Conservation (phyloP, 2,329 filamentous ascomycete genomes). For the Pyrenochaeta sp. region DNA sequence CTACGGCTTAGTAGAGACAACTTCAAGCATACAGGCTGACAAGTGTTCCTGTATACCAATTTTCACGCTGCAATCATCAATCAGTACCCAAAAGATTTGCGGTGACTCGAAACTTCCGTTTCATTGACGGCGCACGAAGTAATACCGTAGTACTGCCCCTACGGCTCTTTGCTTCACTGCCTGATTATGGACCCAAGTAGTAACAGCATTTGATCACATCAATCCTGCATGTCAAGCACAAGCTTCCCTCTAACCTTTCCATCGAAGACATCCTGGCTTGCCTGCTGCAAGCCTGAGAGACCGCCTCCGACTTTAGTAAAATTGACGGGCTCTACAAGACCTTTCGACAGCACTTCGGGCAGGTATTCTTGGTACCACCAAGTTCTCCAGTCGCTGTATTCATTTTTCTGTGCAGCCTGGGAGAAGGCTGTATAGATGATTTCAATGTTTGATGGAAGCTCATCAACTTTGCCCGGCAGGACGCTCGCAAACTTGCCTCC, state of each 20-base stretch:
- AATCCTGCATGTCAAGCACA: conserved; percentile 35
- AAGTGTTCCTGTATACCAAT: too few species aligned
- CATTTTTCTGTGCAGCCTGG: conserved; percentile 33
- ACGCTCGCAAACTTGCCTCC: conserved; percentile 34
- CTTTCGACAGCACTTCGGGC: conserved; percentile 29
- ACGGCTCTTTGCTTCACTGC: not conserved
- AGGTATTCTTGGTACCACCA: conserved; percentile 40
- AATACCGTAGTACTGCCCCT: too few species aligned
- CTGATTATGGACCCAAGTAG: not conserved
- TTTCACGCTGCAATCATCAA: too few species aligned
- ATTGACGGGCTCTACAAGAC: conserved; percentile 30
- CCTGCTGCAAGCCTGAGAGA: conserved; percentile 29
- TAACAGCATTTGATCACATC: not conserved
- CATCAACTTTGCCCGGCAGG: conserved; percentile 23
- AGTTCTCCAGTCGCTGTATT: conserved; percentile 26
- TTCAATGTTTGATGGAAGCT: conserved; percentile 32
- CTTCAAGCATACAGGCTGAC: not conserved
- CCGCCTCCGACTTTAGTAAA: conserved; percentile 34
- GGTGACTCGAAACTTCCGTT: not conserved
- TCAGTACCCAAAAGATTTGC: not conserved
- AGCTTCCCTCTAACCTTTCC: conserved; percentile 33
- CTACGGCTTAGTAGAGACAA: not conserved
- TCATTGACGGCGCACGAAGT: not conserved
- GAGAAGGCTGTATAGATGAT: conserved; percentile 36
- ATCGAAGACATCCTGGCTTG: conserved; percentile 32